phyloP scores from a whole-genome alignment of 2,329 filamentous ascomycete genomes.

The Alternaria infectoria region DNA sequence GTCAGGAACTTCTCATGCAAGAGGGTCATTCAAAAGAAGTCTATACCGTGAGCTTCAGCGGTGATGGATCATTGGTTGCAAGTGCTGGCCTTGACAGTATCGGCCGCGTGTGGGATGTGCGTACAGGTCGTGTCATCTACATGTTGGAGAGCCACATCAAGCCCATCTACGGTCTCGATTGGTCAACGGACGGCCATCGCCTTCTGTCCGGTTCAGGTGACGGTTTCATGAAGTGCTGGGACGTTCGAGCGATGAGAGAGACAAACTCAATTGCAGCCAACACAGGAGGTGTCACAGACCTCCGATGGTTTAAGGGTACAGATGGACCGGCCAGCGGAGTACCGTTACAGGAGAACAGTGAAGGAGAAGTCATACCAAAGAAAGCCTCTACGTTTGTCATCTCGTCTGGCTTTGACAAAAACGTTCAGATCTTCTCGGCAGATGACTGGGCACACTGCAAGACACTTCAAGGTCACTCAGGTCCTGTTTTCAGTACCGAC shows the following conservation, averaged over 20 bases:
- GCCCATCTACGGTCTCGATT: constrained; percentile 91
- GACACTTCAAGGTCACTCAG: constrained; percentile 86
- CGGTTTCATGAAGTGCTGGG: constrained; percentile 98
- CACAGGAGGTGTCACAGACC: constrained; percentile 86
- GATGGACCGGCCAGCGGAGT: constrained; percentile 73
- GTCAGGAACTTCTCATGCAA: constrained; percentile 82
- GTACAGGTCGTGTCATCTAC: constrained; percentile 93
- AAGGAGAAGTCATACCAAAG: constrained; percentile 71
- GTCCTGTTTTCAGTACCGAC: constrained; percentile 89
- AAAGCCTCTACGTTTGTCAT: constrained; percentile 92
- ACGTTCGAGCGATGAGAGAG: constrained; percentile 85
- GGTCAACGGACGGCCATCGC: constrained; percentile 90
- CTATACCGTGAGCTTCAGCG: constrained; percentile 87
- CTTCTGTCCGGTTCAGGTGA: constrained; percentile 91
- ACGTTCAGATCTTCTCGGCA: constrained; percentile 93
- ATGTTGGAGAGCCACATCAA: constrained; percentile 92
- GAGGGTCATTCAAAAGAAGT: constrained; percentile 96
- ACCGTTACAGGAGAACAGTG: constrained; percentile 66
- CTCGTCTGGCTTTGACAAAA: constrained; percentile 89
- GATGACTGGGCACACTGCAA: constrained; percentile 95
- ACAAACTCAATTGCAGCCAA: constrained; percentile 89
- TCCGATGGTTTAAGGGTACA: constrained; percentile 90
- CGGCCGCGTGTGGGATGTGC: constrained; percentile 91
- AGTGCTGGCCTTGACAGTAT: constrained; percentile 95
- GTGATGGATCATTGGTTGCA: constrained; percentile 86